Percentiles rank a stretch among this genome's conserved stretches.
Conservation (phyloP, 2,329 filamentous ascomycete genomes). For the Zalaria obscura region DNA sequence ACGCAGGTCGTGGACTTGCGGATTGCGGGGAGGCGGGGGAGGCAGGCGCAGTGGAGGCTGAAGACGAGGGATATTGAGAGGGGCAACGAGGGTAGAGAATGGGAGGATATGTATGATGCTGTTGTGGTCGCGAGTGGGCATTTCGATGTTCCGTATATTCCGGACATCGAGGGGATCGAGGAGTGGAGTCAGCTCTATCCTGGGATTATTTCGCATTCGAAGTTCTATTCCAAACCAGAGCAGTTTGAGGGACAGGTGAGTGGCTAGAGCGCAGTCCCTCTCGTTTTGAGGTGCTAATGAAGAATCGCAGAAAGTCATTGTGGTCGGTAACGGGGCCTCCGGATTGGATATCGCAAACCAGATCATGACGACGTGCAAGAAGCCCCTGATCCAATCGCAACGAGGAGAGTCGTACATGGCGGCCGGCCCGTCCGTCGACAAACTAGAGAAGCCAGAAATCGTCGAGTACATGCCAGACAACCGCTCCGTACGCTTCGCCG, state of each 20-base stretch:
- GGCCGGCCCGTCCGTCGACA: constrained; percentile 29
- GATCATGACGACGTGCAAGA: constrained; percentile 46
- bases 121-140: constrained; percentile 34
- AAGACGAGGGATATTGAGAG: constrained; percentile 37
- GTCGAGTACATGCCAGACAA: constrained; percentile 38
- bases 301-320: constrained; percentile 51
- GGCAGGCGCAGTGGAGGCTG: constrained; percentile 42
- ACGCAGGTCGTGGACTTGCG: constrained; percentile 53
- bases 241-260: constrained; percentile 39
- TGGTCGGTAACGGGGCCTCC: constrained; percentile 75
- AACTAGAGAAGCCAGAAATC: constrained; percentile 43
- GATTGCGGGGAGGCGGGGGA: constrained; percentile 8
- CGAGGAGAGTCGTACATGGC: constrained; percentile 35
- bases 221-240: constrained; percentile 57
- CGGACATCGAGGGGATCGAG: constrained; percentile 24
- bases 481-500: constrained; percentile 50
- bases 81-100: constrained; percentile 10
- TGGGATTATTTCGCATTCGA: constrained; percentile 41
- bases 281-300: not conserved
- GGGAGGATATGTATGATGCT: constrained; percentile 33
- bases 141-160: constrained; percentile 32
- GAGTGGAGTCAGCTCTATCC: constrained; percentile 26
- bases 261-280: not conserved
- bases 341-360: constrained; percentile 73
- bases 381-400: constrained; percentile 51